phyloP scores from a whole-genome alignment of 345 rosid genomes.

The Moricandia moricandioides region DNA sequence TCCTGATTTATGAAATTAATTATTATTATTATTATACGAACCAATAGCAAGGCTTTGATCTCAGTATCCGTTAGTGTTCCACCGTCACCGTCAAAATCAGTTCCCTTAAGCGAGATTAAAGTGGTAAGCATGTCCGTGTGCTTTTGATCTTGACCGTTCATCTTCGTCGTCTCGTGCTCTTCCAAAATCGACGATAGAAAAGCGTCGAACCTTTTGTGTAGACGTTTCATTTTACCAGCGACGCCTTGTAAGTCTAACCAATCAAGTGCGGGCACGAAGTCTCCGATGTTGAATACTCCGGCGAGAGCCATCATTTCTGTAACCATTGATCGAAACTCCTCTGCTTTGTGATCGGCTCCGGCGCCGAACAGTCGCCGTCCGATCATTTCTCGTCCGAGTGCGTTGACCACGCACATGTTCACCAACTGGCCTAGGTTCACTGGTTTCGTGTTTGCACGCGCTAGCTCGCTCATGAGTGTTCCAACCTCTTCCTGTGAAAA shows the following conservation, averaged over 20 bases:
- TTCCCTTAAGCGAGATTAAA: slow-evolving; percentile 57
- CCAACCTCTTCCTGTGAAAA: slow-evolving; percentile 56
- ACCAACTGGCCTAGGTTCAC: slow-evolving; percentile 65
- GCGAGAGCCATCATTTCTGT: slow-evolving; percentile 80
- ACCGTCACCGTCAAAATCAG: slow-evolving; percentile 45
- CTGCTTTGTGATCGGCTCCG: slow-evolving; percentile 60
- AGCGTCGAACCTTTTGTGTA: slow-evolving; percentile 68
- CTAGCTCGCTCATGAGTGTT: slow-evolving; percentile 47
- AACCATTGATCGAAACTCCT: slow-evolving; percentile 87
- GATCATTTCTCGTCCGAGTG: slow-evolving; percentile 76
- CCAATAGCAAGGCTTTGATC: slow-evolving; percentile 84
- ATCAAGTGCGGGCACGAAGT: slow-evolving; percentile 73
- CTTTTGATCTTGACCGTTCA: slow-evolving; percentile 23
- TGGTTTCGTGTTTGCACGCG: slow-evolving; percentile 23
- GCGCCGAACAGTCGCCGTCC: slow-evolving; percentile 68
- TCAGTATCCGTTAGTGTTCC: slow-evolving; percentile 69
- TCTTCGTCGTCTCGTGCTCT: slow-evolving; percentile 48
- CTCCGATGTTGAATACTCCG: slow-evolving; percentile 84
- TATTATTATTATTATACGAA: slow-evolving; percentile 5
- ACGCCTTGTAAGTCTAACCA: slow-evolving; percentile 87
- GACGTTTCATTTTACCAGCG: slow-evolving; percentile 76
- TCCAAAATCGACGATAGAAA: slow-evolving; percentile 58
- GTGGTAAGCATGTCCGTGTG: slow-evolving; percentile 57
- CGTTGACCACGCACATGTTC: slow-evolving; percentile 66
- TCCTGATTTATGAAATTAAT: neutral